Evolutionary conservation across 495 filamentous ascomycete species (phyloP), one percentile per base, ranked within the genome.

Genomic region (Hyaloscypha finlandica): DNA sequence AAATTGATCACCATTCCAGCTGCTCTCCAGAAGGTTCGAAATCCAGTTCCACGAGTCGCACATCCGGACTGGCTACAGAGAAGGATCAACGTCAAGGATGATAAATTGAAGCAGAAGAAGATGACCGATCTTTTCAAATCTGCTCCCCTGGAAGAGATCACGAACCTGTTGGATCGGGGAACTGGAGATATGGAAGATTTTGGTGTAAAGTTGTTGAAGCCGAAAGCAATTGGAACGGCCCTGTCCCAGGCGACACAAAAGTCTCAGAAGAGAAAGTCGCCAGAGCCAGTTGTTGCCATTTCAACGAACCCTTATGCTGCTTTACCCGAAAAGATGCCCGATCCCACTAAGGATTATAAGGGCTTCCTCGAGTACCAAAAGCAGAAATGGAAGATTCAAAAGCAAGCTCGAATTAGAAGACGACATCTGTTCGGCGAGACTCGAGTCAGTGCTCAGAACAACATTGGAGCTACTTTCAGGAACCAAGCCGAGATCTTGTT

Each of bases 1-100:
- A 99, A 99, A 77, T 84, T 99, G 56, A 97, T 99, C 77, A 99
- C 95, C 8, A 99, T 99, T 73, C 95, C 95, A 20, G 95, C 95
- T 8, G 95, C 96, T 11, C 80, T 98, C 20, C 95, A 99, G 75
- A 98, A 97, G 75, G 83, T 98, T 51, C 85, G 89, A 39, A 99
- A 99, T 72, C 95, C 95, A 2, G 94, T 97, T 20, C 95, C 95
- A 4, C 84, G 95, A 65, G 91, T 99, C 57, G 83, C 91, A 19
- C 95, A 99, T 80, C 95, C 95, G 0, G 95, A 99, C 48, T 99
- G 95, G 95, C 81, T 99, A 32, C 93, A 97, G 70, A 87, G 92
- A 51, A 82, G 94, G 57, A 97, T 99, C 77, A 92, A 94, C 71
- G 87, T 89, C 73, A 97, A 96, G 76, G 96, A 99, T 65, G 95